Percentiles rank a stretch among this genome's conserved stretches.
phyloP scores from a whole-genome alignment of 306 rosid genomes.

The Ormosia semicastrata region DNA sequence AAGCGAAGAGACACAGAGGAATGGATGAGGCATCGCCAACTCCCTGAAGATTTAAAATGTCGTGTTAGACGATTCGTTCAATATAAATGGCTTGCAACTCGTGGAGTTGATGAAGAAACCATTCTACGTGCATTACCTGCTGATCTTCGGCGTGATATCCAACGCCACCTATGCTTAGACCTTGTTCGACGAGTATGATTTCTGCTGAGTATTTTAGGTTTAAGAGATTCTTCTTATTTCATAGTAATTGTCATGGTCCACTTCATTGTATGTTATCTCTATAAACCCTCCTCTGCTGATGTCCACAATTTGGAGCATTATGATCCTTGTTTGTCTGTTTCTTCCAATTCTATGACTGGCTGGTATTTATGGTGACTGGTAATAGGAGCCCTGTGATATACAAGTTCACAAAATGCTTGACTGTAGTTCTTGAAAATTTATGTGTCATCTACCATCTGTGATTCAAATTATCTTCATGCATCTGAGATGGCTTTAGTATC shows the following conservation, averaged over 20 bases:
- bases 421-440: background rate
- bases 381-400: background rate
- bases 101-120: conserved; percentile 94
- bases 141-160: conserved; percentile 98
- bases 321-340: background rate
- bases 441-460: background rate
- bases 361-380: background rate
- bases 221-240: conserved; percentile 3
- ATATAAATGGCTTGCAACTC: conserved; percentile 93
- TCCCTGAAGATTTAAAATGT: conserved; percentile 79
- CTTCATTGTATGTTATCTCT: background rate
- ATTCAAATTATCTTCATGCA: background rate
- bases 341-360: background rate
- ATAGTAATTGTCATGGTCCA: background rate
- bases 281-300: background rate
- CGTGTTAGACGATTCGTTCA: conserved; percentile 86
- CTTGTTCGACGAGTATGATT: conserved; percentile 88
- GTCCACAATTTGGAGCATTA: conserved; percentile 11
- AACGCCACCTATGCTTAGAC: conserved; percentile 87
- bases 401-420: background rate
- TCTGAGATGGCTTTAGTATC: background rate
- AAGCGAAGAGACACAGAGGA: conserved; percentile 94
- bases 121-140: conserved; percentile 81
- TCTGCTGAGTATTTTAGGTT: conserved; percentile 27
- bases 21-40: conserved; percentile 99